A percentile compares a stretch with the other conserved stretches of the same genome.
These are phyloP conservation scores for Stagonosporopsis cucurbitacearum DNA, from an alignment of 2,329 filamentous ascomycete genomes.

Conservation along the genomic window DNA sequence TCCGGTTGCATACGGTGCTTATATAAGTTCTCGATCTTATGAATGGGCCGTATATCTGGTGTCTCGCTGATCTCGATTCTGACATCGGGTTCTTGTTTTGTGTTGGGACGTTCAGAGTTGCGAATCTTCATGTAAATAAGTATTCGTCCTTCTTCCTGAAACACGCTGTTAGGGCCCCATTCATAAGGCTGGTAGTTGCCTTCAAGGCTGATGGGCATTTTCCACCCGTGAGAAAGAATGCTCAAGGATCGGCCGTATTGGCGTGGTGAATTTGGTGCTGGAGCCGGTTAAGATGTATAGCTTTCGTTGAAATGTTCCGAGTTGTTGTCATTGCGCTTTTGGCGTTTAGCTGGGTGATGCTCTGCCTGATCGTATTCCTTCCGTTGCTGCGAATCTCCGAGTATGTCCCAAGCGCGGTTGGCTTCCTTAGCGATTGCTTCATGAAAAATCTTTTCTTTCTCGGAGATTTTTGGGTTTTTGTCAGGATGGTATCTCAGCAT, in stretches of 20 bases:
- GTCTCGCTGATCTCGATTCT: neutral
- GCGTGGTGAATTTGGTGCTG: neutral
- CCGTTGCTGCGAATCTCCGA: neutral
- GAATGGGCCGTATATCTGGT: neutral
- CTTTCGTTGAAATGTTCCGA: neutral
- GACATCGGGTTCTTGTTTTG: neutral
- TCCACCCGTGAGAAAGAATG: neutral
- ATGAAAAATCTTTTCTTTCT: neutral
- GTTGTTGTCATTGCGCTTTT: neutral
- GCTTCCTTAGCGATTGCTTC: neutral
- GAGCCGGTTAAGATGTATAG: neutral
- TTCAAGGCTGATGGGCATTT: neutral
- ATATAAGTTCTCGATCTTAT: neutral
- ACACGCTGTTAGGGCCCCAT: neutral
- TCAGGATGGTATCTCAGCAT: neutral
- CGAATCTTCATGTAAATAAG: neutral
- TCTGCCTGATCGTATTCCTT: neutral
- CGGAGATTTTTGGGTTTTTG: neutral
- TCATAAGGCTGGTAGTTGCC: neutral
- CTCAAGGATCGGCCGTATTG: neutral
- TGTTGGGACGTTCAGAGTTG: neutral
- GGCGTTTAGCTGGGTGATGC: neutral
- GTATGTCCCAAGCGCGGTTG: neutral
- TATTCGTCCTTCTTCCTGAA: neutral
- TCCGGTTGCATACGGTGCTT: neutral